phyloP scores from a whole-genome alignment of 2,329 filamentous ascomycete genomes.

The Juglanconis sp. region DNA sequence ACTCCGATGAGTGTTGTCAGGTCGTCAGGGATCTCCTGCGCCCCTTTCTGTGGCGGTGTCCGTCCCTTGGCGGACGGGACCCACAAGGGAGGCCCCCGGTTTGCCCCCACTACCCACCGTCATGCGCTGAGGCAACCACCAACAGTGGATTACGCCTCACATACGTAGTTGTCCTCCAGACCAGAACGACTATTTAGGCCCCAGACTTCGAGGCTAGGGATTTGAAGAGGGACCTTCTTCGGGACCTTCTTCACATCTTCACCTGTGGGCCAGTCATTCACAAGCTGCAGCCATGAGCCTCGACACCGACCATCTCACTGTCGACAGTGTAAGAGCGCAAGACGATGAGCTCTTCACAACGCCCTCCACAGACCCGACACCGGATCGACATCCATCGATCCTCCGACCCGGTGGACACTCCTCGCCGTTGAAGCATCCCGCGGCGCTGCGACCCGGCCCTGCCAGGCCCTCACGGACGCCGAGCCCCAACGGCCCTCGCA shows the following conservation, averaged over 20 bases:
- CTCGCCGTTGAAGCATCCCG: constrained; percentile 13
- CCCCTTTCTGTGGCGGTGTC: constrained; percentile 2
- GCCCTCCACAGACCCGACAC: constrained; percentile 5
- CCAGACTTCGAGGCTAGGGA: no score
- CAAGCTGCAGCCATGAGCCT: background rate
- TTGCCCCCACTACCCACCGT: background rate
- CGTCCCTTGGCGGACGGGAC: background rate
- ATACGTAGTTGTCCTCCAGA: background rate
- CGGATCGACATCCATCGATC: constrained; percentile 15
- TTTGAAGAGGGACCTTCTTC: background rate
- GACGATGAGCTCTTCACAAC: constrained; percentile 10
- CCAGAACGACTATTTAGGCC: background rate
- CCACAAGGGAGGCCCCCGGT: background rate
- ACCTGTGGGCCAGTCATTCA: no score
- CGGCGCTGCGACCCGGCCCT: constrained; percentile 13
- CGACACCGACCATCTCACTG: constrained; percentile 1
- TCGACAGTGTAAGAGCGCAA: background rate
- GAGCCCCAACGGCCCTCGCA: background rate
- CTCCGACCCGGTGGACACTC: constrained; percentile 15
- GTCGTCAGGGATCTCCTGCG: background rate
- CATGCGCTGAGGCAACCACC: constrained; percentile 1
- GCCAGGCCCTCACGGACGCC: constrained; percentile 9
- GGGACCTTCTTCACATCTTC: no score
- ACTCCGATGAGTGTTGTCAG: background rate
- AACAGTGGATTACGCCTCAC: background rate